phyloP scores from a whole-genome alignment of 208 protist genomes.

The Acanthamoeba healyi region DNA sequence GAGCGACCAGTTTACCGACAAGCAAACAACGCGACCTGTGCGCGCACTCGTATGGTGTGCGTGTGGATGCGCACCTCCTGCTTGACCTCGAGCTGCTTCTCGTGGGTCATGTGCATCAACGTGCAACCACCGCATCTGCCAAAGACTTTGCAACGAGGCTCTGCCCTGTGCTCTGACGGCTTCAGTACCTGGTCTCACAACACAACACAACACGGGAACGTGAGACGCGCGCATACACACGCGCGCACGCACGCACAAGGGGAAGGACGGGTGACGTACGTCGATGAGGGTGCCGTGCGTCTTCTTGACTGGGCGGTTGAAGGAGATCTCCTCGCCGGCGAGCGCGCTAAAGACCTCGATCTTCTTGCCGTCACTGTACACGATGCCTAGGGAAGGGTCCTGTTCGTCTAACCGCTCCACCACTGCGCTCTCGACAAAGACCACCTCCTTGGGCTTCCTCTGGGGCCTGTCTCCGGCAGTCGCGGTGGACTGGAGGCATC shows the following conservation, averaged over 20 bases:
- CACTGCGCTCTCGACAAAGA: background rate
- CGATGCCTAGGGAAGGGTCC: slow-evolving; percentile 1
- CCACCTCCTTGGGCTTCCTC: background rate
- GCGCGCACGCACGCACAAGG: too few species aligned
- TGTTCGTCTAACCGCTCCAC: background rate
- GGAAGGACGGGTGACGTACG: too few species aligned
- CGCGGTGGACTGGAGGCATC: too few species aligned
- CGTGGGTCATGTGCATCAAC: slow-evolving; percentile 70
- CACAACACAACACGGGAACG: too few species aligned
- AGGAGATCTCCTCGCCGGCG: slow-evolving; percentile 64
- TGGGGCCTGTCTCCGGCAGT: too few species aligned
- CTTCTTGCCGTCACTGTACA: background rate
- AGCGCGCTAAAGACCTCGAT: slow-evolving; percentile 20
- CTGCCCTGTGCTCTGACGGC: slow-evolving; percentile 6
- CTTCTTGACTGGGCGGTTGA: slow-evolving; percentile 7
- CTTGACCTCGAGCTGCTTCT: slow-evolving; percentile 36
- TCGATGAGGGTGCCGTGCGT: slow-evolving; percentile 11
- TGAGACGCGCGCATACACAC: too few species aligned
- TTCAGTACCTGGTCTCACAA: slow-evolving; percentile 30
- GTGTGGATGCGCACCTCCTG: background rate
- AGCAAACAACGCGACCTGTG: too few species aligned
- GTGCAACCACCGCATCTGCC: slow-evolving; percentile 33
- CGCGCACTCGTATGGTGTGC: background rate
- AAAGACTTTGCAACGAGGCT: background rate
- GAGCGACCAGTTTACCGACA: background rate